phyloP scores from a whole-genome alignment of 208 protist species.

The Crithidia brevicula region DNA sequence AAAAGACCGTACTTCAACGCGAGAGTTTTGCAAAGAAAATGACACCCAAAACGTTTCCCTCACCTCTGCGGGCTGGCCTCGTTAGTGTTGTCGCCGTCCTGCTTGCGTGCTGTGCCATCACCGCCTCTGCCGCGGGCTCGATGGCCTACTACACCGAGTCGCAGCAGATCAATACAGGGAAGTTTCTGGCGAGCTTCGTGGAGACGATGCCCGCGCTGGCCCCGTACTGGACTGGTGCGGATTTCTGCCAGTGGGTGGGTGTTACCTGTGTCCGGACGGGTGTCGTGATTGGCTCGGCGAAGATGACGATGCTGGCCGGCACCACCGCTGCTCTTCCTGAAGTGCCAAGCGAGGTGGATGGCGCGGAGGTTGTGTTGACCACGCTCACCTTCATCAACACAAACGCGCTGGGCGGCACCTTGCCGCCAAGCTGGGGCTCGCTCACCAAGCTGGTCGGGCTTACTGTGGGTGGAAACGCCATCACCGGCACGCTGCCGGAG shows the following conservation, averaged over 20 bases:
- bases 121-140: not conserved
- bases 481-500: conserved; percentile 2
- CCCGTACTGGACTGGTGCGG: not conserved
- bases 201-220: conserved; percentile 6
- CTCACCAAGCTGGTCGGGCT: conserved; percentile 3
- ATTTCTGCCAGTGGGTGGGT: conserved; percentile 12
- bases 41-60: not conserved
- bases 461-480: conserved; percentile 2
- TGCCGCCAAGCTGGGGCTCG: conserved; percentile 13
- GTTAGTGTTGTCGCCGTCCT: conserved; percentile 6
- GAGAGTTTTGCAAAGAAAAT: too few relatives aligned
- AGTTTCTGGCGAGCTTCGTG: conserved; percentile 9
- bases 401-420: not conserved
- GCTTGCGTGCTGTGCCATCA: conserved; percentile 5
- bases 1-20: too few relatives aligned
- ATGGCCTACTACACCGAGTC: conserved; percentile 8
- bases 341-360: not conserved
- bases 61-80: not conserved
- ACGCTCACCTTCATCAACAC: not conserved
- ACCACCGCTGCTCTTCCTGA: conserved; percentile 1
- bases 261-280: not conserved
- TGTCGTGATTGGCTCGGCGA: not conserved
- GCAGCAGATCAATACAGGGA: conserved; percentile 8
- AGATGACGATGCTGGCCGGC: conserved; percentile 2
- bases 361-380: conserved; percentile 3